These are phyloP conservation scores for Prunus armeniaca DNA, from an alignment of 306 rosid species.

Conservation along the genomic window DNA sequence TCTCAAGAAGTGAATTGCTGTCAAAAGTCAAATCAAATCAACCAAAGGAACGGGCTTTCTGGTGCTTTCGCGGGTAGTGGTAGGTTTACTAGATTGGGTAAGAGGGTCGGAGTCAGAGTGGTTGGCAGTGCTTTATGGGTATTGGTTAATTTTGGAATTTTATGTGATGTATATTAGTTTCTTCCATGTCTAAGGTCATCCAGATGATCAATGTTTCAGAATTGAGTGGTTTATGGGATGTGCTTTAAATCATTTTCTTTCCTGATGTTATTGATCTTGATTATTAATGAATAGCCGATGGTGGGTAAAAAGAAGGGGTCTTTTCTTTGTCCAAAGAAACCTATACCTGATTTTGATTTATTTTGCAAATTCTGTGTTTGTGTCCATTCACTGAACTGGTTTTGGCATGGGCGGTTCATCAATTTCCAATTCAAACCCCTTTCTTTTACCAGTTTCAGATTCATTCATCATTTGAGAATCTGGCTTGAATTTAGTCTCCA, in stretches of 20 bases:
- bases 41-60: background rate
- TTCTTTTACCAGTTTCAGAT: background rate
- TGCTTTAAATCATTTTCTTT: background rate
- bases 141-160: background rate
- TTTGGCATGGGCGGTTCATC: too few relatives aligned
- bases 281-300: background rate
- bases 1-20: constrained; percentile 53
- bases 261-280: background rate
- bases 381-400: too few relatives aligned
- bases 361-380: background rate
- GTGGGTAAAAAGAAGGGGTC: background rate
- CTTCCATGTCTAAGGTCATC: background rate
- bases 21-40: background rate
- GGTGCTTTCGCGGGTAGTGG: background rate
- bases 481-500: too few relatives aligned
- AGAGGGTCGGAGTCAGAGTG: background rate
- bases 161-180: background rate
- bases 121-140: background rate
- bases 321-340: background rate
- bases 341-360: background rate
- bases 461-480: background rate
- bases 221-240: background rate
- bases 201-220: background rate
- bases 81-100: background rate
- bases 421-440: background rate